Percentiles rank a stretch among this genome's conserved stretches.
Conservation (phyloP, 306 rosid species). For the Begonia fuchsioides region DNA sequence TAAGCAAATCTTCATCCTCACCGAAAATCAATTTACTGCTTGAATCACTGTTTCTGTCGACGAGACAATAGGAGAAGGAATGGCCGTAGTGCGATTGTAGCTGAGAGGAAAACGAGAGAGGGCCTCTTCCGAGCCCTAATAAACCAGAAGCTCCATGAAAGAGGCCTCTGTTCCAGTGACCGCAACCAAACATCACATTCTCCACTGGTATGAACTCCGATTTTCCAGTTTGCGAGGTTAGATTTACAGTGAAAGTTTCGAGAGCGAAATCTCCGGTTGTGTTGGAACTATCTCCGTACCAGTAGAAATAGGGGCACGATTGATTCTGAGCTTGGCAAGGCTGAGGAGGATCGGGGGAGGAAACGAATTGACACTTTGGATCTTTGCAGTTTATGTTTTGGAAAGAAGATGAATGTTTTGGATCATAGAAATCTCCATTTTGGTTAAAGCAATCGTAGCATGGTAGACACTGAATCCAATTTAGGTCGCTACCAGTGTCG, state of each 20-base stretch:
- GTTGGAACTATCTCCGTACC: conserved; percentile 96
- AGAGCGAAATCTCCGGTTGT: conserved; percentile 83
- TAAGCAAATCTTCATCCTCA: conserved; percentile 45
- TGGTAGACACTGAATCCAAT: conserved; percentile 95
- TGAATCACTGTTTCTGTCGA: conserved; percentile 62
- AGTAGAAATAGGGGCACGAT: conserved; percentile 76
- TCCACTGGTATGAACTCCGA: conserved; percentile 43
- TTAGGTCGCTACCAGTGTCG: conserved; percentile 95
- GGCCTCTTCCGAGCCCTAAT: conserved; percentile 81
- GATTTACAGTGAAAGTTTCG: conserved; percentile 79
- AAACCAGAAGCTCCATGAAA: conserved; percentile 95
- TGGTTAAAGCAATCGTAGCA: conserved; percentile 88
- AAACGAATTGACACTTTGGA: conserved; percentile 48
- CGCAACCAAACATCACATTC: conserved; percentile 92
- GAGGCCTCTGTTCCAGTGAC: conserved; percentile 97
- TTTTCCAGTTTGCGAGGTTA: conserved; percentile 32
- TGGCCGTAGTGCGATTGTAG: conserved; percentile 87
- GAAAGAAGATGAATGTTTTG: conserved; percentile 57
- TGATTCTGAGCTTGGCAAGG: conserved; percentile 64
- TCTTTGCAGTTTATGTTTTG: conserved; percentile 60
- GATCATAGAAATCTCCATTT: conserved; percentile 68
- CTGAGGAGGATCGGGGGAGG: conserved; percentile 77
- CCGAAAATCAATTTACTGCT: conserved; percentile 88
- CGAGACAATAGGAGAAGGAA: conserved; percentile 89
- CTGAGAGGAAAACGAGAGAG: conserved; percentile 88